These are phyloP conservation scores for Nemania sp. DNA, from an alignment of 2,329 filamentous ascomycete genomes.

Conservation along the genomic window DNA sequence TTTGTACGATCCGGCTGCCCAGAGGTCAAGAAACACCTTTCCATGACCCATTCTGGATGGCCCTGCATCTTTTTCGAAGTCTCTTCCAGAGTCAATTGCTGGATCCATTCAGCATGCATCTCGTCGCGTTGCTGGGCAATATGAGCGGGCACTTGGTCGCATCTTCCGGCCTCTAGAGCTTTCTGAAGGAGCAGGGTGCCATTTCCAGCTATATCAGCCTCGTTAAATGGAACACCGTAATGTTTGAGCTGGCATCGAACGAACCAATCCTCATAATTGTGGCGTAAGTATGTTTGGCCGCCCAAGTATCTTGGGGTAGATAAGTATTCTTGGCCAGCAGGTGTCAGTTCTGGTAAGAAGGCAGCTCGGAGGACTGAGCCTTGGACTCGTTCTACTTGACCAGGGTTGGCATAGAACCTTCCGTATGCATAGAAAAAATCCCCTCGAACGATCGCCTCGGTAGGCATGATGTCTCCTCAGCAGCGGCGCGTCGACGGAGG, in stretches of 20 bases:
- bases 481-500: no score
- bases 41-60: constrained; percentile 14
- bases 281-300: constrained; percentile 2
- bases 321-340: no score
- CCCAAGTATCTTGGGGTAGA: no score
- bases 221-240: constrained; percentile 23
- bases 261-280: constrained; percentile 1
- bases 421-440: constrained; percentile 18
- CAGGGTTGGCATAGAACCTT: constrained; percentile 14
- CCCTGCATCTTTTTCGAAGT: constrained; percentile 12
- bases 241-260: constrained; percentile 23
- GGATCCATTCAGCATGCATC: constrained; percentile 25
- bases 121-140: constrained; percentile 17
- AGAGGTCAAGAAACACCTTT: constrained; percentile 25
- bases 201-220: constrained; percentile 14
- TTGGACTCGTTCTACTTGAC: constrained; percentile 3
- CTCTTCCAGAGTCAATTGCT: constrained; percentile 20
- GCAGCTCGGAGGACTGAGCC: constrained; percentile 8
- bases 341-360: constrained; percentile 23
- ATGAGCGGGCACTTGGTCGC: constrained; percentile 24
- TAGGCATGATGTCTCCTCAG: no score
- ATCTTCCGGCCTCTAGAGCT: constrained; percentile 9
- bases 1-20: constrained; percentile 24
- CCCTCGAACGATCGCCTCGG: constrained; percentile 5
- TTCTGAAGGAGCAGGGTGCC: constrained; percentile 25